These are phyloP conservation scores for Plantago lanceolata DNA, from an alignment of 305 asterid species.

Conservation along the genomic window DNA sequence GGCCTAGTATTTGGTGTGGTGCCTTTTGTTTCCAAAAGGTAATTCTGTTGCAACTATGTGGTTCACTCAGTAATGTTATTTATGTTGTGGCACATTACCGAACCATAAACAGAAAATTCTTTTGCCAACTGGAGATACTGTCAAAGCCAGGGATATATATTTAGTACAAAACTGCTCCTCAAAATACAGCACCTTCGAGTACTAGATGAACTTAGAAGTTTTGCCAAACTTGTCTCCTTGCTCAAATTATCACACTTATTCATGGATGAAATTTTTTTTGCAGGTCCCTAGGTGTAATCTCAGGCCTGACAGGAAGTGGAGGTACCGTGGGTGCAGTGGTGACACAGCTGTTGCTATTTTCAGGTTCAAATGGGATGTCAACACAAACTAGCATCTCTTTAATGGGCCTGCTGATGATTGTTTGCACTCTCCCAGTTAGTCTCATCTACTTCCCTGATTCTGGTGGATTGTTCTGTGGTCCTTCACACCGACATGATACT, in stretches of 20 bases:
- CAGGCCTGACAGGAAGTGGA: slow-evolving; percentile 67
- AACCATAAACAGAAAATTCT: not conserved
- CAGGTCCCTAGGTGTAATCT: slow-evolving; percentile 57
- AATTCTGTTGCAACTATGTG: not conserved
- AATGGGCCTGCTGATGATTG: slow-evolving; percentile 53
- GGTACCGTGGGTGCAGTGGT: slow-evolving; percentile 59
- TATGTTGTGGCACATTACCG: not conserved
- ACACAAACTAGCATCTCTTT: slow-evolving; percentile 47
- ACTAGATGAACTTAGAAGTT: not conserved
- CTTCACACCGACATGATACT: slow-evolving; percentile 23
- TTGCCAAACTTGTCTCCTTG: not conserved
- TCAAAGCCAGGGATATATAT: not conserved
- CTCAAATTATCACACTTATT: not conserved
- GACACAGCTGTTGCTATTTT: slow-evolving; percentile 46
- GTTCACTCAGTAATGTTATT: not conserved
- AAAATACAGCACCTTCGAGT: not conserved
- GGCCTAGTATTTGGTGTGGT: slow-evolving; percentile 62
- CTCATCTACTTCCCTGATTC: slow-evolving; percentile 46
- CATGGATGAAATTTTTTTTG: not conserved
- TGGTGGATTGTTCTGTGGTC: slow-evolving; percentile 62
- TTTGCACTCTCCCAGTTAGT: slow-evolving; percentile 35
- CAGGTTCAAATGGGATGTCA: slow-evolving; percentile 39
- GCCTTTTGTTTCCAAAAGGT: slow-evolving; percentile 67
- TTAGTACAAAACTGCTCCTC: not conserved
- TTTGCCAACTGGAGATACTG: not conserved